A percentile compares a stretch with the other conserved stretches of the same genome.
Conservation (phyloP, 345 rosid genomes). For the Durio zibethinus region DNA sequence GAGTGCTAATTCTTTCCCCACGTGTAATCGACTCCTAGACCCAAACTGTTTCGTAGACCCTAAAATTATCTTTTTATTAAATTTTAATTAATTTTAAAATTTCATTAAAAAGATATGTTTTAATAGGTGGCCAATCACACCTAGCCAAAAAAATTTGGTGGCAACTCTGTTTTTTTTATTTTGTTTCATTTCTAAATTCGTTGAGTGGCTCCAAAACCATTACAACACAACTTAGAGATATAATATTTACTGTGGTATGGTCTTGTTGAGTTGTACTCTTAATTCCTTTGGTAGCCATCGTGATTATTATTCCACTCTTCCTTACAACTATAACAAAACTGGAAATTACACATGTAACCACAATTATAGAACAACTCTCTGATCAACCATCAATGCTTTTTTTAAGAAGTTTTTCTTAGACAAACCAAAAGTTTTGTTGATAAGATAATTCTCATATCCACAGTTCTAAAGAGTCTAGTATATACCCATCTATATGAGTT, state of each 20-base stretch:
- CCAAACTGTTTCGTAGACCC: no score
- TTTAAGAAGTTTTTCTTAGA: neutral
- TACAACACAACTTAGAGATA: neutral
- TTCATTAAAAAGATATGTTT: no score
- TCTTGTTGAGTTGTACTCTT: neutral
- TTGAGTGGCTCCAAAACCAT: no score
- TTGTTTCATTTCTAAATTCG: no score
- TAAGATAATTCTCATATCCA: neutral
- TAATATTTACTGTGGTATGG: neutral
- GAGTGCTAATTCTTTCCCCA: no score
- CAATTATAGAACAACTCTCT: neutral
- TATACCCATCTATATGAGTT: neutral
- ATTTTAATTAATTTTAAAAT: no score
- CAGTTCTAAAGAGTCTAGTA: neutral
- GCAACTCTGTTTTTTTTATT: no score
- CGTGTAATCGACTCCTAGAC: no score
- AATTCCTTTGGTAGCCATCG: neutral
- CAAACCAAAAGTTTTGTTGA: neutral
- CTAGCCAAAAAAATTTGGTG: no score
- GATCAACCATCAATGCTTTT: neutral
- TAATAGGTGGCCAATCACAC: no score
- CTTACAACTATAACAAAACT: constrained; percentile 45
- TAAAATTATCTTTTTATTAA: no score
- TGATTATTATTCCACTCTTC: constrained; percentile 25
- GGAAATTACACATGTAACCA: constrained; percentile 34